Evolutionary conservation across 1,284 basidiomycete genomes (phyloP).

Genomic region (Pseudozyma tsukubaensis): DNA sequence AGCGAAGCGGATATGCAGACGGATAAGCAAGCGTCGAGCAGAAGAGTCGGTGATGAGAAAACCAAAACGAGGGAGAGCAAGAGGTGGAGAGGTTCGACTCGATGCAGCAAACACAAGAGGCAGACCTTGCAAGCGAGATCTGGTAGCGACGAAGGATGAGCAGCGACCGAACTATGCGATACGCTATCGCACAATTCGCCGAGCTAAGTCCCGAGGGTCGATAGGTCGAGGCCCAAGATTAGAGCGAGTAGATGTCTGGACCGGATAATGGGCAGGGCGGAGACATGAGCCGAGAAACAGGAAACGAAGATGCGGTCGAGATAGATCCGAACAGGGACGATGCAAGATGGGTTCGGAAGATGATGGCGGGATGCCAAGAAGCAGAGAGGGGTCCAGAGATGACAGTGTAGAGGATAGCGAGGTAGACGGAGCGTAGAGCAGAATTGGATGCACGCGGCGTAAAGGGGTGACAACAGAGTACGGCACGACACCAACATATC

Average conservation of each 20-base stretch:
- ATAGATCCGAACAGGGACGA: constrained; percentile 3
- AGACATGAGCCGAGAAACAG: not conserved
- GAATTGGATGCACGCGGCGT: constrained; percentile 7
- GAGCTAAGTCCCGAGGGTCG: too few species aligned
- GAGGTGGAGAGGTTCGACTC: too few species aligned
- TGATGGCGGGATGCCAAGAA: constrained; percentile 1
- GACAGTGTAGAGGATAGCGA: constrained; percentile 13
- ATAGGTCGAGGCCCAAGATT: too few species aligned
- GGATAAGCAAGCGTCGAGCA: not conserved
- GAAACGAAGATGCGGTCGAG: not conserved
- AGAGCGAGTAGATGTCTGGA: not conserved
- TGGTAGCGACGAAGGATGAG: too few species aligned
- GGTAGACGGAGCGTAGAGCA: constrained; percentile 15
- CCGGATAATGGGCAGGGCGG: not conserved
- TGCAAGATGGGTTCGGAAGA: constrained; percentile 4
- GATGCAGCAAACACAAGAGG: too few species aligned
- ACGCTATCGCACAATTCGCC: too few species aligned
- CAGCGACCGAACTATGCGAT: too few species aligned
- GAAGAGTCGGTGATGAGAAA: too few species aligned
- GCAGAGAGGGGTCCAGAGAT: not conserved
- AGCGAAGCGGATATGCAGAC: not conserved
- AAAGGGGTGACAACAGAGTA: not conserved
- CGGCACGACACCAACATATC: too few species aligned
- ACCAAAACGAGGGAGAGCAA: too few species aligned
- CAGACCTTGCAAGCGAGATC: too few species aligned